Evolutionary conservation across 2,329 filamentous ascomycete genomes (phyloP).

Genomic region (Cercospora sesami): DNA sequence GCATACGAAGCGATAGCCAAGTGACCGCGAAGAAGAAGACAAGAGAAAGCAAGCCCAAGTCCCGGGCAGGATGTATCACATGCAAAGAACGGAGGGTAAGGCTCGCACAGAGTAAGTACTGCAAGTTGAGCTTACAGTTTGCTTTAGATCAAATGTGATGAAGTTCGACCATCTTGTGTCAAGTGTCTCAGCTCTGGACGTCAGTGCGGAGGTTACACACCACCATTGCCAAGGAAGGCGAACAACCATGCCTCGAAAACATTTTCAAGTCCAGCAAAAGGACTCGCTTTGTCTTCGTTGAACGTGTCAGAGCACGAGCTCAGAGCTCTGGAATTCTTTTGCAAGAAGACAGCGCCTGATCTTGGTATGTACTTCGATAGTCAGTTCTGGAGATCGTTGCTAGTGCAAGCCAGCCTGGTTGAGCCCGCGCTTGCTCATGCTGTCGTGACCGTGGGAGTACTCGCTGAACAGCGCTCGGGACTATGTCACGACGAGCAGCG

Average conservation of each 20-base stretch:
- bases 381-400: not conserved
- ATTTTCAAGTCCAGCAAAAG: not conserved
- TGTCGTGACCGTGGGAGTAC: not conserved
- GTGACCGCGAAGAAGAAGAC: not conserved
- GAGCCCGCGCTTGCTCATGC: conserved; percentile 1
- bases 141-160: not conserved
- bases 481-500: not conserved
- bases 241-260: not conserved
- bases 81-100: not conserved
- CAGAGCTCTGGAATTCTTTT: conserved; percentile 1
- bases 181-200: not conserved
- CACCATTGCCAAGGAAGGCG: not conserved
- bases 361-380: conserved; percentile 1
- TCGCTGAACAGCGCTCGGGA: not conserved
- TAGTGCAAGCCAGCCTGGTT: not conserved
- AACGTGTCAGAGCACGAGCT: not conserved
- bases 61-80: not conserved
- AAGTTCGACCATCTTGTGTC: not conserved
- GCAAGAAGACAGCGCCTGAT: conserved; percentile 4
- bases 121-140: not conserved
- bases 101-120: not conserved
- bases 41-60: not conserved
- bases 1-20: not conserved
- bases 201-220: not conserved
- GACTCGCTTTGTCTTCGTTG: not conserved